Evolutionary conservation across 345 rosid species (phyloP), one percentile per base, ranked within the genome.

Genomic region (Eucalyptus rudis): DNA sequence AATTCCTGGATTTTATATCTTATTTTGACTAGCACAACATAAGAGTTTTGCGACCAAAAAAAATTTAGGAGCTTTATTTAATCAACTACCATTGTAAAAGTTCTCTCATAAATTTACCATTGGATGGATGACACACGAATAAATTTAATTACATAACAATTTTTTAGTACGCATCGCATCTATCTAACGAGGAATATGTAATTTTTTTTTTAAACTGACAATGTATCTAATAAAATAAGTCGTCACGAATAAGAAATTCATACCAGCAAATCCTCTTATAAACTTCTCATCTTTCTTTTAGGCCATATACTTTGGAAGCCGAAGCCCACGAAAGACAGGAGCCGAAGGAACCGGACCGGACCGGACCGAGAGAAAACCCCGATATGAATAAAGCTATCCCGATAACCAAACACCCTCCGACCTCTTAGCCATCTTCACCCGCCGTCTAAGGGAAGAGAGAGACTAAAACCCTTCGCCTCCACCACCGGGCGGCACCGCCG

Each of bases 1-100:
- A 52, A 52, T 52, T 1, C 1, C 0, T 2, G 0, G 0, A 19
- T 17, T 52, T 52, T 52, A 52, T 52, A 52, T 52, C 0, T 52
- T 19, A 19, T 19, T 19, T 0, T 19, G 9, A 52, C 0, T 52
- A 7, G 0, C 10, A 52, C 25, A 8, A 20, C 2, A 52, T 7
- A 19, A 19, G 25, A 20, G 0, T 19, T 52, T 52, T 52, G 0
- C 0, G 5, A 52, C 24, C 24, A 10, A 0, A 52, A 19, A 52
- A 52, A 52, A 19, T 52, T 52, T 52, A 52, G 56, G 24, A 52
- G 56, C 24, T 7, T 17, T 52, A 52, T 52, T 0, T 52, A 52
- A 19, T 52, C 56, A 19, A 52, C 4, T 7, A 52, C 58, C 58
- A 52, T 7, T 52, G 58, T 52, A 52, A 19, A 52, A 52, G 25